Conservation (phyloP, 495 filamentous ascomycete species). For the Penicillium crystallinum region DNA sequence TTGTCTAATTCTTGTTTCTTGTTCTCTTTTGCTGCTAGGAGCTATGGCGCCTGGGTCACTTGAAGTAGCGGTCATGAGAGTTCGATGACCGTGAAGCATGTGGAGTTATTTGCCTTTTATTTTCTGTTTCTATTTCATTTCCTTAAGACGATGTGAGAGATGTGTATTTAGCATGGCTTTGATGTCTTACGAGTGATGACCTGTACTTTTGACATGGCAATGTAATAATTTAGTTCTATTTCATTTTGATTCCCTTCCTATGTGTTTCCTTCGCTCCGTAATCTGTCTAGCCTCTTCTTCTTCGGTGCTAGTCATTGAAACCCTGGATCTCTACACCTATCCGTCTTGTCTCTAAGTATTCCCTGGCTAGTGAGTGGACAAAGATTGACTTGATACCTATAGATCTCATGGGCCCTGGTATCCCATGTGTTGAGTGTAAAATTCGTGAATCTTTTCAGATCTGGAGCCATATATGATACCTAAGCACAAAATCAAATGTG, state of each 20-base stretch:
- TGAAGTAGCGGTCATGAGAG: slow-evolving; percentile 4
- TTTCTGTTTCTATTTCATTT: slow-evolving; percentile 15
- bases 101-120: slow-evolving; percentile 19
- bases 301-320: too few species aligned
- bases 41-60: slow-evolving; percentile 11
- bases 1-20: slow-evolving; percentile 5
- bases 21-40: slow-evolving; percentile 5
- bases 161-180: slow-evolving; percentile 26
- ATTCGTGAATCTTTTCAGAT: too few species aligned
- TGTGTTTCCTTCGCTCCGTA: not conserved
- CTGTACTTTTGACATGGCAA: slow-evolving; percentile 24
- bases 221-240: slow-evolving; percentile 23
- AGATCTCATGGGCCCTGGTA: too few species aligned
- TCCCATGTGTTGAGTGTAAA: too few species aligned
- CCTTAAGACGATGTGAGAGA: slow-evolving; percentile 18
- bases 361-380: too few species aligned
- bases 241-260: not conserved
- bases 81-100: slow-evolving; percentile 8
- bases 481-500: too few species aligned
- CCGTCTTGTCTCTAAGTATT: too few species aligned
- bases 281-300: not conserved
- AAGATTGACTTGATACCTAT: too few species aligned
- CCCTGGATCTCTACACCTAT: too few species aligned
- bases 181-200: slow-evolving; percentile 29
- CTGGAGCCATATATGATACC: too few species aligned